Percentiles rank a stretch among this genome's conserved stretches.
phyloP scores from a whole-genome alignment of 352 stramenopile species.

The Globisporangium solare region DNA sequence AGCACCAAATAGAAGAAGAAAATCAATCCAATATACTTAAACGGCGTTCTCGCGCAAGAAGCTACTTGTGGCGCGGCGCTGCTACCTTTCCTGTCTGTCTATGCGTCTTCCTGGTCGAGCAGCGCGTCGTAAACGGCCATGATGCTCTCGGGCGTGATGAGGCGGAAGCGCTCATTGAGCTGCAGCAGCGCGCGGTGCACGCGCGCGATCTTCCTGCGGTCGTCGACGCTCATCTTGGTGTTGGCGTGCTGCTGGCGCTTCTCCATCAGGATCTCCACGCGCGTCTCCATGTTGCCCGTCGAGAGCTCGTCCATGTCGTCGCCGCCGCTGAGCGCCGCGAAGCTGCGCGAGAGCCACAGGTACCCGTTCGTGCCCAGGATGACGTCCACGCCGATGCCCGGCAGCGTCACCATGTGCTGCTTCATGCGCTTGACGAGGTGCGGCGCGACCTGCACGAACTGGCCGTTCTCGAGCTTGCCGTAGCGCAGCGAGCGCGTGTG shows the following conservation, averaged over 20 bases:
- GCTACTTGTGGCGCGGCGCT: background rate
- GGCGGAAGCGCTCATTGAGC: constrained; percentile 85
- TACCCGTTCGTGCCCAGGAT: constrained; percentile 94
- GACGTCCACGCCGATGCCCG: constrained; percentile 78
- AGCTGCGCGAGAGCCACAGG: constrained; percentile 92
- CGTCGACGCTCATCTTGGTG: constrained; percentile 66
- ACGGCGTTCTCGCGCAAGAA: constrained; percentile 3
- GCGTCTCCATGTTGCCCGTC: constrained; percentile 67
- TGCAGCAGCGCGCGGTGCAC: constrained; percentile 87
- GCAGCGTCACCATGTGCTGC: constrained; percentile 92
- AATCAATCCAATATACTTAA: constrained; percentile 1
- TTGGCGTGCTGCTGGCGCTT: constrained; percentile 86
- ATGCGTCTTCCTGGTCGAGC: constrained; percentile 19
- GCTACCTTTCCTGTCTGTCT: background rate
- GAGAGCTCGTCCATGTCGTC: constrained; percentile 37
- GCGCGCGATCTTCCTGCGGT: constrained; percentile 82
- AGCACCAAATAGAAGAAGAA: background rate
- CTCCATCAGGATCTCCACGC: constrained; percentile 89
- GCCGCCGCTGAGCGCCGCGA: constrained; percentile 39
- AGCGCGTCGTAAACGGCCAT: constrained; percentile 78
- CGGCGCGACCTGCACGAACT: constrained; percentile 86
- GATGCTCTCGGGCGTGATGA: constrained; percentile 91
- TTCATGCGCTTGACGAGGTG: constrained; percentile 91
- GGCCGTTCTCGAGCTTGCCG: constrained; percentile 94
- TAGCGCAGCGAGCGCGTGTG: constrained; percentile 94